Conservation (phyloP, 2,329 filamentous ascomycete genomes). For the Fusarium foetens region DNA sequence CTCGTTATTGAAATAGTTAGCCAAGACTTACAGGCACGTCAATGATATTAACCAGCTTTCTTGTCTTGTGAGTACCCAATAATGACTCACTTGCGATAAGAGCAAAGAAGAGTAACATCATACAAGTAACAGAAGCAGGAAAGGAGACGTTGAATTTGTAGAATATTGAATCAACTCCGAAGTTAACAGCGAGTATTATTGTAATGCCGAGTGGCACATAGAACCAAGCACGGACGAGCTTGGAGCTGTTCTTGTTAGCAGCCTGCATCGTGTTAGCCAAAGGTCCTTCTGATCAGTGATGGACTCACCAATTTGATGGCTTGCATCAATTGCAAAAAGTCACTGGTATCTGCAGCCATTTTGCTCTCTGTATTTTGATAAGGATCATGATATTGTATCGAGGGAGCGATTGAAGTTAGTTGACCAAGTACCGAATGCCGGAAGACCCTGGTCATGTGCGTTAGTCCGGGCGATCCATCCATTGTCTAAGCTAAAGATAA, state of each 20-base stretch:
- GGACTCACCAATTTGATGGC: constrained; percentile 38
- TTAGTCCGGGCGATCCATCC: constrained; percentile 15
- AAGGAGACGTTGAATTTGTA: constrained; percentile 62
- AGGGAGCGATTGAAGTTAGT: constrained; percentile 6
- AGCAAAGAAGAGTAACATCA: constrained; percentile 63
- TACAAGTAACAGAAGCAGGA: constrained; percentile 68
- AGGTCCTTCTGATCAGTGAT: background rate
- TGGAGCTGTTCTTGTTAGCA: constrained; percentile 25
- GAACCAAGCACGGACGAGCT: constrained; percentile 55
- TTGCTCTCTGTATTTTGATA: constrained; percentile 1
- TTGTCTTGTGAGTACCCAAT: constrained; percentile 61
- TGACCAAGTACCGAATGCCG: constrained; percentile 9
- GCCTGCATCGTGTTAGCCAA: constrained; percentile 31
- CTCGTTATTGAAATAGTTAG: background rate
- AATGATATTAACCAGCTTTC: constrained; percentile 58
- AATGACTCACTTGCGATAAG: constrained; percentile 59
- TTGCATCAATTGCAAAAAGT: constrained; percentile 28
- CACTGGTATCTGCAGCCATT: constrained; percentile 31
- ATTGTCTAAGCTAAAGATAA: constrained; percentile 2
- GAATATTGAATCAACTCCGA: constrained; percentile 57
- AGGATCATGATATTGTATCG: constrained; percentile 4
- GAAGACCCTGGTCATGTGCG: constrained; percentile 22
- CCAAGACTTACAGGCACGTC: constrained; percentile 61
- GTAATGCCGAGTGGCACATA: constrained; percentile 60
- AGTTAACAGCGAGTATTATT: constrained; percentile 54